phyloP scores from a whole-genome alignment of 1,139 yeast genomes.

The Ogataea hybrid region DNA sequence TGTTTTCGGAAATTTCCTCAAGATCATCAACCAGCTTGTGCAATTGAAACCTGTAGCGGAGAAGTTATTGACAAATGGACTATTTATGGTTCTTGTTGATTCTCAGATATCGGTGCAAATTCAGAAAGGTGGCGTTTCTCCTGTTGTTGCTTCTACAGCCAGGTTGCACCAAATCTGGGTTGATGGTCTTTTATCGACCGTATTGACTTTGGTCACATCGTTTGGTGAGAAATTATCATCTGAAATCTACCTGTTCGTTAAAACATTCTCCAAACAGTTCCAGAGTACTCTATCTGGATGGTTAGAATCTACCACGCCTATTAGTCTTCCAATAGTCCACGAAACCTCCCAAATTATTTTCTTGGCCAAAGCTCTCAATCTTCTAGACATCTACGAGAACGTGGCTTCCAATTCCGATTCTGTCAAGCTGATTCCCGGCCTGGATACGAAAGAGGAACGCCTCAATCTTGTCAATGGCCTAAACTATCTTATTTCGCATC shows the following conservation, averaged over 20 bases:
- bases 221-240: constrained; percentile 65
- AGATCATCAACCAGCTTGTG: constrained; percentile 69
- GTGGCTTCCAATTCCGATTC: constrained; percentile 25
- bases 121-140: constrained; percentile 61
- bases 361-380: constrained; percentile 56
- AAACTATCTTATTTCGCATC: constrained; percentile 76
- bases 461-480: constrained; percentile 57
- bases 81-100: constrained; percentile 69
- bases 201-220: constrained; percentile 56
- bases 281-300: constrained; percentile 64
- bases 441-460: constrained; percentile 57
- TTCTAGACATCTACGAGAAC: constrained; percentile 47
- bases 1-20: constrained; percentile 74
- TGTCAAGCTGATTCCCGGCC: constrained; percentile 52
- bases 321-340: constrained; percentile 64
- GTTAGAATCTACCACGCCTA: constrained; percentile 54
- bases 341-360: constrained; percentile 81
- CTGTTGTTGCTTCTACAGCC: constrained; percentile 36
- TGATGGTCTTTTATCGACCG: constrained; percentile 72
- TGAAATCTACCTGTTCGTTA: constrained; percentile 63
- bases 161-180: constrained; percentile 74
- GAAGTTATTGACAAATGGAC: constrained; percentile 59
- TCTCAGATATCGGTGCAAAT: constrained; percentile 69
- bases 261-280: constrained; percentile 66
- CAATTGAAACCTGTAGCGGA: constrained; percentile 64